These are phyloP conservation scores for Balansia obtecta DNA, from an alignment of 2,329 filamentous ascomycete genomes.

Conservation along the genomic window DNA sequence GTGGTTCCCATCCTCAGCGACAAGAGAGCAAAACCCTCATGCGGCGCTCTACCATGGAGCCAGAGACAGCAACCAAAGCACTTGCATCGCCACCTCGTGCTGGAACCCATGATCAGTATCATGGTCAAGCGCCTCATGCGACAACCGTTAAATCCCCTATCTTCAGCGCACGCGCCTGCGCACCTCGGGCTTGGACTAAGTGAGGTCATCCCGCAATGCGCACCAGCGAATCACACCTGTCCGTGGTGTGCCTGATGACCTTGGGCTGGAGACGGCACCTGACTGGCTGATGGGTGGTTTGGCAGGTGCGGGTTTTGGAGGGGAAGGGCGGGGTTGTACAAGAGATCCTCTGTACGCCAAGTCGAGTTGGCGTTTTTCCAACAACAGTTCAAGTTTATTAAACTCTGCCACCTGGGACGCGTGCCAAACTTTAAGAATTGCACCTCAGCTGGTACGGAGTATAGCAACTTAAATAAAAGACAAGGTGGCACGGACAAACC, in stretches of 20 bases:
- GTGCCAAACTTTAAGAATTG: no score
- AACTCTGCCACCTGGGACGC: no score
- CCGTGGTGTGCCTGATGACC: conserved; percentile 14
- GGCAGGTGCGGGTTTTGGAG: no score
- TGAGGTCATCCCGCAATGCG: conserved; percentile 1
- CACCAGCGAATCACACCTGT: conserved; percentile 6
- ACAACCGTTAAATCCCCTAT: background rate
- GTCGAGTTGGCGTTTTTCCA: no score
- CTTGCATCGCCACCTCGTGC: background rate
- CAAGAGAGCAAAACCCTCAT: background rate
- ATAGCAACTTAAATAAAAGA: no score
- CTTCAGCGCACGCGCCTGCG: background rate
- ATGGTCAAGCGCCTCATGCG: background rate
- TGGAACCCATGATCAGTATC: background rate
- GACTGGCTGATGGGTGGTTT: conserved; percentile 12
- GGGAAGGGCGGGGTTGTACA: no score
- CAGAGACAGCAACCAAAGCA: background rate
- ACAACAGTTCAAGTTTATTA: no score
- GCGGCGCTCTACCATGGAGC: no score
- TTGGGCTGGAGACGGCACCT: conserved; percentile 10
- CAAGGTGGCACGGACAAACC: no score
- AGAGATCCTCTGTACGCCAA: no score
- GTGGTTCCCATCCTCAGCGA: background rate
- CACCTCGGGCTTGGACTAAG: background rate
- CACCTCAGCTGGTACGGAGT: no score